Evolutionary conservation across 129 eudicot species (phyloP).

Genomic region (Tagetes patula): DNA sequence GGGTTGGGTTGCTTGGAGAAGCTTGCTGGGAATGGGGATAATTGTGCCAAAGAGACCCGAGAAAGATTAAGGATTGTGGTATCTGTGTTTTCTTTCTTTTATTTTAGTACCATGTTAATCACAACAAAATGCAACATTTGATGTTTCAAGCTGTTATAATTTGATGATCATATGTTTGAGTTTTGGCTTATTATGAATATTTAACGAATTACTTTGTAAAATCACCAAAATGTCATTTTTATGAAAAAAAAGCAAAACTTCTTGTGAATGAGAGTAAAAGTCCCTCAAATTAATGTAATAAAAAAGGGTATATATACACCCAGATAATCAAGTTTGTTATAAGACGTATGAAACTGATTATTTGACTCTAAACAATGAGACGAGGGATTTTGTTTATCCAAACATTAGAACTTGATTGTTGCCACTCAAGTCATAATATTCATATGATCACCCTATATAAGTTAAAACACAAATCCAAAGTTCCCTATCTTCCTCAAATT

Average conservation of each 20-base stretch:
- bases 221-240: neutral
- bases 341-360: neutral
- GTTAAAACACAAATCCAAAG: neutral
- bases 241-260: neutral
- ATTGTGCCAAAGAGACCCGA: conserved; percentile 75
- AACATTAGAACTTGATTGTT: neutral
- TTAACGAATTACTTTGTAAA: neutral
- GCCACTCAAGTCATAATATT: conserved; percentile 3
- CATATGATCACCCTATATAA: neutral
- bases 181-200: neutral
- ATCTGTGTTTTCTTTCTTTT: conserved; percentile 26
- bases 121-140: neutral
- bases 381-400: neutral
- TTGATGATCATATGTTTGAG: neutral
- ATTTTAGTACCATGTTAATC: neutral
- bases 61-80: conserved; percentile 87
- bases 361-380: neutral
- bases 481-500: neutral
- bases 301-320: neutral
- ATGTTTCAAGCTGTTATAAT: neutral
- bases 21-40: conserved; percentile 73
- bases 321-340: neutral
- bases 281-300: neutral
- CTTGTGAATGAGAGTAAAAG: conserved; percentile 3
- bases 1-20: conserved; percentile 93